A percentile compares a stretch with the other conserved stretches of the same genome.
phyloP scores from a whole-genome alignment of 2,329 filamentous ascomycete genomes.

The Alternaria novae-zelandiae region DNA sequence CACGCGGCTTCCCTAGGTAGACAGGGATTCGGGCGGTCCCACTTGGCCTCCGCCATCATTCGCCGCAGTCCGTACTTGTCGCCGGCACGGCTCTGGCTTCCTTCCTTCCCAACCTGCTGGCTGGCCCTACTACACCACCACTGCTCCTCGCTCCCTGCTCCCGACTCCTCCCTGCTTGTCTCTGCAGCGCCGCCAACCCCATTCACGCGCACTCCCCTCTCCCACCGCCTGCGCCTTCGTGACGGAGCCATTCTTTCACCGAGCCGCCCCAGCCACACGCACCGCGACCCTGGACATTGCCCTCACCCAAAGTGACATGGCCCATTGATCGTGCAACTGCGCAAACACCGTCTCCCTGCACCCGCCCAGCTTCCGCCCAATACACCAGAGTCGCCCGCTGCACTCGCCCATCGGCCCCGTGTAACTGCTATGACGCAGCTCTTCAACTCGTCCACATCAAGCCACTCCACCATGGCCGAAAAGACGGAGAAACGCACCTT shows the following conservation, averaged over 20 bases:
- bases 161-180: constrained; percentile 8
- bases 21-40: constrained; percentile 14
- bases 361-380: neutral
- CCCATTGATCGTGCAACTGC: constrained; percentile 39
- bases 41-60: constrained; percentile 27
- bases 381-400: neutral
- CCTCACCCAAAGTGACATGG: constrained; percentile 36
- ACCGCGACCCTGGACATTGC: constrained; percentile 7
- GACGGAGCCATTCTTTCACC: constrained; percentile 37
- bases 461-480: constrained; percentile 49
- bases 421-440: constrained; percentile 50
- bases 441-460: constrained; percentile 49
- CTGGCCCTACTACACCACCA: constrained; percentile 8
- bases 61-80: constrained; percentile 26
- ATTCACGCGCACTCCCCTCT: neutral
- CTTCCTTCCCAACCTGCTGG: constrained; percentile 18
- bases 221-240: constrained; percentile 11
- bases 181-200: neutral
- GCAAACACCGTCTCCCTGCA: constrained; percentile 19
- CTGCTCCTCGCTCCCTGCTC: constrained; percentile 4
- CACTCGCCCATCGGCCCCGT: constrained; percentile 1
- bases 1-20: constrained; percentile 6
- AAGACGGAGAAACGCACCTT: constrained; percentile 59
- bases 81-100: constrained; percentile 25
- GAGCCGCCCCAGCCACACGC: constrained; percentile 33